Evolutionary conservation across 768 basidiomycete genomes (phyloP).

Genomic region (Boletus reticulatus): DNA sequence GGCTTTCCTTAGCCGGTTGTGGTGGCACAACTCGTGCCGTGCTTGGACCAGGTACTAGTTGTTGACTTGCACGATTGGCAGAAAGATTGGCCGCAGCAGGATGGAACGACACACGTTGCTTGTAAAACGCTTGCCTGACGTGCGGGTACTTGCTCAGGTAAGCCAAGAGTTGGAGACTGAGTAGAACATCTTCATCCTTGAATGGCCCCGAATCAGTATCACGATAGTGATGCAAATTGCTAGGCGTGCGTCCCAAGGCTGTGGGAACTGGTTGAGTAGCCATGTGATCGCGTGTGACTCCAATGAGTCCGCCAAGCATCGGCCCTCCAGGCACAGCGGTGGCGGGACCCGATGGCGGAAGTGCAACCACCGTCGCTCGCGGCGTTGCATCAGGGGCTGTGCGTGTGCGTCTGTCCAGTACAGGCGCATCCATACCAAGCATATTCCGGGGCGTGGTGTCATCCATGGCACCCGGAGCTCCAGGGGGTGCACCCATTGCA

Average conservation of each 20-base stretch:
- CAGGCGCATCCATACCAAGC: conserved; percentile 25
- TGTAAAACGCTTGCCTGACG: conserved; percentile 94
- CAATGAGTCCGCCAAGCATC: conserved; percentile 13
- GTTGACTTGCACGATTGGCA: conserved; percentile 26
- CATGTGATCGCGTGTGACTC: conserved; percentile 16
- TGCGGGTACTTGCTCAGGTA: conserved; percentile 98
- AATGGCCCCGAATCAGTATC: conserved; percentile 62
- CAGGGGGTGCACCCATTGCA: conserved; percentile 87
- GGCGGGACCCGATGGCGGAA: conserved; percentile 39
- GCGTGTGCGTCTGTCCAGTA: conserved; percentile 32
- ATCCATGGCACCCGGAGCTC: conserved; percentile 82
- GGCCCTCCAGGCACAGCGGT: conserved; percentile 10
- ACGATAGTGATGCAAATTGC: conserved; percentile 40
- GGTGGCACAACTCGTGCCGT: conserved; percentile 12
- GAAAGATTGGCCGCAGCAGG: conserved; percentile 57
- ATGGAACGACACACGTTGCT: conserved; percentile 78
- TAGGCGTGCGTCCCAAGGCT: conserved; percentile 20
- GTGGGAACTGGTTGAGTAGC: conserved; percentile 13
- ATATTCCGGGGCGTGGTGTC: conserved; percentile 27
- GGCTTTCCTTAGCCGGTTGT: conserved; percentile 32
- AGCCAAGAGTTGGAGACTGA: conserved; percentile 88
- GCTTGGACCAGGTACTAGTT: conserved; percentile 28
- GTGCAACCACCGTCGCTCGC: conserved; percentile 54
- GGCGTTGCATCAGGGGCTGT: conserved; percentile 61
- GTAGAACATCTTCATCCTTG: conserved; percentile 91